Percentiles rank a stretch among this genome's conserved stretches.
These are phyloP conservation scores for Aquilaria yunnanensis DNA, from an alignment of 345 rosid species.

Conservation along the genomic window DNA sequence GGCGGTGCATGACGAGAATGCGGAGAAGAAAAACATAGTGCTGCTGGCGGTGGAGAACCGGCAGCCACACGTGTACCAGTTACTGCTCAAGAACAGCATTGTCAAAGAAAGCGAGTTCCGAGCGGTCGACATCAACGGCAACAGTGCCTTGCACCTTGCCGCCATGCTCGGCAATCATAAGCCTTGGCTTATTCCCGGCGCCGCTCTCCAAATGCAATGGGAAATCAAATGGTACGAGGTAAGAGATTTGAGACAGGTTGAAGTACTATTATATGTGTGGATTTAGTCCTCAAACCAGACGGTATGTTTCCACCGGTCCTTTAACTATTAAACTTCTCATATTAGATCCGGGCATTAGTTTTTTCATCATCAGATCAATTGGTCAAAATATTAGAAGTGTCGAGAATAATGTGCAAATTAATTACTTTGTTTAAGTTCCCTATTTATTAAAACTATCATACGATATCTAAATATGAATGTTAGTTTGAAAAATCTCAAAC, in stretches of 20 bases:
- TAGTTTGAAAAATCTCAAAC: too few species aligned
- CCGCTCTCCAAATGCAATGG: constrained; percentile 63
- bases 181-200: constrained; percentile 52
- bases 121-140: constrained; percentile 29
- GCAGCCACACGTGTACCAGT: constrained; percentile 32
- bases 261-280: too few species aligned
- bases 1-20: constrained; percentile 14
- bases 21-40: constrained; percentile 14
- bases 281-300: too few species aligned
- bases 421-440: too few species aligned
- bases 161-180: constrained; percentile 31
- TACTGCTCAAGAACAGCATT: constrained; percentile 13
- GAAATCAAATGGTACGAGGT: constrained; percentile 63
- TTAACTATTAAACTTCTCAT: too few species aligned
- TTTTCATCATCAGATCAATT: too few species aligned
- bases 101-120: constrained; percentile 29
- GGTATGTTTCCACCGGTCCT: too few species aligned
- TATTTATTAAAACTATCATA: too few species aligned
- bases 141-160: constrained; percentile 51
- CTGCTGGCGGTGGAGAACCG: constrained; percentile 47
- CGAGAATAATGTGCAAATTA: too few species aligned
- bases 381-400: too few species aligned
- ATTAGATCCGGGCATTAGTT: too few species aligned
- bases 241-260: not conserved
- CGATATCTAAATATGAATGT: too few species aligned